These are phyloP conservation scores for Bjerkandera adusta DNA, from an alignment of 1,284 basidiomycete species.

Conservation along the genomic window DNA sequence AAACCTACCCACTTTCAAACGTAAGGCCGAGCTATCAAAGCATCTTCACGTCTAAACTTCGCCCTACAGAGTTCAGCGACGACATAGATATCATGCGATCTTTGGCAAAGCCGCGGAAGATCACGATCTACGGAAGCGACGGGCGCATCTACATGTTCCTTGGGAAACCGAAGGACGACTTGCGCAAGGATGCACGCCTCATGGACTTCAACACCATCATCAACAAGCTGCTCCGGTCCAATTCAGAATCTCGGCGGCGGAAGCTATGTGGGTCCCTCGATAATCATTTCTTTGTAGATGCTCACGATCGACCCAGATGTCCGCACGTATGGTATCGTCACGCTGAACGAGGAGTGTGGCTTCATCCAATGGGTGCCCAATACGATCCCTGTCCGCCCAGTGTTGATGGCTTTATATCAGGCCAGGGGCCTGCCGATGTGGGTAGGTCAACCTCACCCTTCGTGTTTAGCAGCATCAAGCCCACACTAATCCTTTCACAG, in stretches of 20 bases:
- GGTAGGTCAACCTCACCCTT: constrained; percentile 41
- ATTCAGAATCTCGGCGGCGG: constrained; percentile 88
- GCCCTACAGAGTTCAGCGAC: constrained; percentile 68
- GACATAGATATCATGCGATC: constrained; percentile 93
- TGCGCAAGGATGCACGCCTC: constrained; percentile 94
- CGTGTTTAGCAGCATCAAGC: neutral
- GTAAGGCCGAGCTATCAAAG: constrained; percentile 39
- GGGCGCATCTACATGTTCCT: constrained; percentile 90
- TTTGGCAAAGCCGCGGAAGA: constrained; percentile 89
- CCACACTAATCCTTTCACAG: neutral
- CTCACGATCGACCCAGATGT: constrained; percentile 59
- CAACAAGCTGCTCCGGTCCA: constrained; percentile 94
- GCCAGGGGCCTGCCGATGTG: constrained; percentile 58
- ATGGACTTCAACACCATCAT: constrained; percentile 99
- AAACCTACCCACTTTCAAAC: constrained; percentile 74
- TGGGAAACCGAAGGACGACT: constrained; percentile 97
- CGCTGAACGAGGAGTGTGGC: constrained; percentile 96
- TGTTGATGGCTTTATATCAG: constrained; percentile 77
- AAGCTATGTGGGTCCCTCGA: constrained; percentile 69
- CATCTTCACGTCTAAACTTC: neutral
- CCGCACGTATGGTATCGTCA: constrained; percentile 94
- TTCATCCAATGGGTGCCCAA: constrained; percentile 99
- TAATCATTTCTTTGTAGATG: neutral
- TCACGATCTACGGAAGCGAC: constrained; percentile 83
- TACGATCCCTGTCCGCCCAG: constrained; percentile 82